phyloP scores from a whole-genome alignment of 805 yeast genomes.

The Metschnikowia anglica region DNA sequence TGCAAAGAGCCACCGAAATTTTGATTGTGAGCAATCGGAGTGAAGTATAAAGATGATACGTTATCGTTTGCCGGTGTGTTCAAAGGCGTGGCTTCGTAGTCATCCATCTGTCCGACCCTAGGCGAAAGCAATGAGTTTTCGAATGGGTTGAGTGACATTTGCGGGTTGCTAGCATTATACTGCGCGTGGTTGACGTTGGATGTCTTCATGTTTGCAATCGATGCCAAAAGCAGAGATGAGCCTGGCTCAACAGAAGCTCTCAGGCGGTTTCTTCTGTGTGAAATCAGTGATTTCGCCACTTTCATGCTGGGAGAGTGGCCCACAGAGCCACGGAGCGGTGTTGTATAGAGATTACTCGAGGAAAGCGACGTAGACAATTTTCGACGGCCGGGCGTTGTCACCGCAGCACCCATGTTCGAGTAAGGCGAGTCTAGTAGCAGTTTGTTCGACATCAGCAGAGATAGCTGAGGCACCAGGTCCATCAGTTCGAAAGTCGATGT shows the following conservation, averaged over 20 bases:
- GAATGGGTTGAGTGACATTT: constrained; percentile 14
- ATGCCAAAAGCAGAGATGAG: constrained; percentile 17
- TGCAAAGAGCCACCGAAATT: constrained; percentile 20
- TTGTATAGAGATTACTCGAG: constrained; percentile 28
- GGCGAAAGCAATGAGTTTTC: constrained; percentile 17
- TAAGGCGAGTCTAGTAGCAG: constrained; percentile 35
- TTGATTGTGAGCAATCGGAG: constrained; percentile 17
- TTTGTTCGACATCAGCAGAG: constrained; percentile 37
- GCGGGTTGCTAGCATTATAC: neutral
- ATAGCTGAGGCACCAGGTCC: constrained; percentile 38
- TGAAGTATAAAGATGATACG: constrained; percentile 15
- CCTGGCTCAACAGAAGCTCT: constrained; percentile 17
- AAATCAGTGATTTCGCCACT: constrained; percentile 32
- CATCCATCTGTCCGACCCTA: constrained; percentile 10
- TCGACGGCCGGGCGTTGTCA: constrained; percentile 39
- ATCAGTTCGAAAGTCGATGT: constrained; percentile 28
- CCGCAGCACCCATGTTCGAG: constrained; percentile 18
- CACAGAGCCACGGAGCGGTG: constrained; percentile 32
- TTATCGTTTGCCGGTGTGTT: constrained; percentile 16
- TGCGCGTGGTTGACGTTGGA: constrained; percentile 1
- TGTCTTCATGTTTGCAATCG: constrained; percentile 19
- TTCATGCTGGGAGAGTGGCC: constrained; percentile 22
- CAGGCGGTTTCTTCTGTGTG: constrained; percentile 21
- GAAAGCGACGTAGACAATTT: constrained; percentile 37
- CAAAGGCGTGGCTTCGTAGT: constrained; percentile 19